Percentiles rank a stretch among this genome's conserved stretches.
Evolutionary conservation across 371 early-diverging fungal species (phyloP).

Genomic region (Saksenaea oblongispora): DNA sequence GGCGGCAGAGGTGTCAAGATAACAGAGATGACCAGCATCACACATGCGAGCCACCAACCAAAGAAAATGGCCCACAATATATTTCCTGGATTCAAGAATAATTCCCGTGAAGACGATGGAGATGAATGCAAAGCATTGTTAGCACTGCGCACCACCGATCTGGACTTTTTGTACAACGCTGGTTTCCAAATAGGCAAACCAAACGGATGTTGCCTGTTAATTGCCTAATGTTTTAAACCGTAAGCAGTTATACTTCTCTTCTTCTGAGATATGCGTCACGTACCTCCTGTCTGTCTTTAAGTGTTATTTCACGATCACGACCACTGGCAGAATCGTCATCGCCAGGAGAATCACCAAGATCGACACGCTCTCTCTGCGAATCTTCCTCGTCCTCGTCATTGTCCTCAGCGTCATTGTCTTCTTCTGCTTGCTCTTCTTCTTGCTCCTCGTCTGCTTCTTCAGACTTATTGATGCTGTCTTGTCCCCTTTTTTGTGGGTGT

Average conservation of each 20-base stretch:
- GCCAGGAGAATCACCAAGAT: constrained; percentile 6
- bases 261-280: too few species aligned
- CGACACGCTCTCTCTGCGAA: not conserved
- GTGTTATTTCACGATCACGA: constrained; percentile 56
- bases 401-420: constrained; percentile 5
- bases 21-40: constrained; percentile 63
- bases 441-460: not conserved
- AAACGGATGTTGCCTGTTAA: constrained; percentile 90
- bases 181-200: constrained; percentile 97
- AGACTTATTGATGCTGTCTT: not conserved
- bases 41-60: constrained; percentile 89
- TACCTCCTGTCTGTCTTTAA: constrained; percentile 72
- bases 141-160: constrained; percentile 82
- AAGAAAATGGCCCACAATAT: constrained; percentile 84
- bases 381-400: constrained; percentile 7
- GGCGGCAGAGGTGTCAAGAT: constrained; percentile 50
- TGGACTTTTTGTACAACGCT: constrained; percentile 93
- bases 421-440: constrained; percentile 20
- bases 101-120: constrained; percentile 64
- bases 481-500: not conserved
- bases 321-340: constrained; percentile 30
- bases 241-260: not conserved
- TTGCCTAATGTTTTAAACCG: constrained; percentile 47
- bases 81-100: constrained; percentile 83
- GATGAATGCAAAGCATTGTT: constrained; percentile 83